Percentiles rank a stretch among this genome's conserved stretches.
These are phyloP conservation scores for Sonneratia alba DNA, from an alignment of 345 rosid species.

Conservation along the genomic window DNA sequence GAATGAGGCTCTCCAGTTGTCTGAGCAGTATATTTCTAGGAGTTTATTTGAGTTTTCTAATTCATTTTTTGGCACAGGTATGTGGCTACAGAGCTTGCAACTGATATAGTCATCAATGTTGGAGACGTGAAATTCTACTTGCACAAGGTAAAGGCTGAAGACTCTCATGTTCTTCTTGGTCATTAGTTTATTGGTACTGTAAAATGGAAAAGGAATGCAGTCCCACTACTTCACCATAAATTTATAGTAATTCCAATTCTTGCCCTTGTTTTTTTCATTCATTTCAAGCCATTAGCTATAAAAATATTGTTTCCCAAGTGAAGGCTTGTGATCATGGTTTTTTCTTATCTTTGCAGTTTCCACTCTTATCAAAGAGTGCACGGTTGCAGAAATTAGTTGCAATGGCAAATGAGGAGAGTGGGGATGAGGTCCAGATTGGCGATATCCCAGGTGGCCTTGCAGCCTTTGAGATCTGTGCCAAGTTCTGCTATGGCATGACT, in stretches of 20 bases:
- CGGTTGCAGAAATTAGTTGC: conserved; percentile 37
- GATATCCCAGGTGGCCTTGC: conserved; percentile 82
- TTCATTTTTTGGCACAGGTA: conserved; percentile 24
- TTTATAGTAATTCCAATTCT: too few species aligned
- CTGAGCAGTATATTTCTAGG: background rate
- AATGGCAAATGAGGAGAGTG: conserved; percentile 22
- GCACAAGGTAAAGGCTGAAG: conserved; percentile 40
- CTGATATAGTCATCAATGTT: conserved; percentile 44
- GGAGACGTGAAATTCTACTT: conserved; percentile 48
- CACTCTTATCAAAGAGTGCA: conserved; percentile 53
- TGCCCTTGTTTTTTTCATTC: too few species aligned
- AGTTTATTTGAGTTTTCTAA: background rate
- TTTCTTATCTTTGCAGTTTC: conserved; percentile 34
- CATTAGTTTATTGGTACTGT: background rate
- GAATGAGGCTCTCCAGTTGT: background rate
- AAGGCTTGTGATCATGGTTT: background rate
- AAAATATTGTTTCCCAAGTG: background rate
- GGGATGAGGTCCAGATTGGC: conserved; percentile 49
- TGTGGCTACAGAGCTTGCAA: conserved; percentile 46
- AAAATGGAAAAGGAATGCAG: background rate
- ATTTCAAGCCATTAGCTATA: too few species aligned
- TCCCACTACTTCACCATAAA: background rate
- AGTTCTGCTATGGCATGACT: conserved; percentile 85
- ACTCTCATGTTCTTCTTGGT: background rate
- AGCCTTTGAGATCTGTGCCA: conserved; percentile 77